Evolutionary conservation across 2,329 filamentous ascomycete genomes (phyloP), one percentile per base, ranked within the genome.

Genomic region (Rhynchosporium agropyri): DNA sequence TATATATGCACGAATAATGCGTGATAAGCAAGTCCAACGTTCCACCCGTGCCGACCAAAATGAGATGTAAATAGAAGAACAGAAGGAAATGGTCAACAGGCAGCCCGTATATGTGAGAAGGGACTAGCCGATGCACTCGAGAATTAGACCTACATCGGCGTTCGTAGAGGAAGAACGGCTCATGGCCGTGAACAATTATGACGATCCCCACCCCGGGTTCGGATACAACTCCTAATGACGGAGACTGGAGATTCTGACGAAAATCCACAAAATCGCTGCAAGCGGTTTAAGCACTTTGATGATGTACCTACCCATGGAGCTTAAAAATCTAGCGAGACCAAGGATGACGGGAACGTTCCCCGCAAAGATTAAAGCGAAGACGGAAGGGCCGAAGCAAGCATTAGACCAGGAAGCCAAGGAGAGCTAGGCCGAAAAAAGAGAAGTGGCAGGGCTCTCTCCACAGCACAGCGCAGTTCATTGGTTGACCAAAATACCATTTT

Each of bases 311-410:
- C 51, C 20, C 51, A 40, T 28, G 33, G 8, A 42, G 50, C 50
- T 42, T 29, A 20, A 40, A 42, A 29, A 28, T 28, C 36, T 9
- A 15, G 38, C 13, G 5, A 53, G 15, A 54, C 28, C 28, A 26
- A n/a, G 20, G n/a, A 42, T 40, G 33, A 54, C 33, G n/a, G 12
- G 9, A 20, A 40, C 33, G 36, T 40, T 54, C 51, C 51, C 51
- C 51, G 36, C 51, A 54, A 54, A 29, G 51, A 33, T 20, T 10
- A 54, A 54, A 54, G 51, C 51, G 51, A 54, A 54, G 51, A 54
- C 51, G 51, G 51, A 54, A 54, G 51, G 20, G 51, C 51, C 40
- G 51, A 28, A 54, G 51, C 20, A 54, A 54, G 51, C 51, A 54
- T 54, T 54, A 13, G 51, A 54, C n/a, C 38, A 42, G 33, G 50